phyloP scores from a whole-genome alignment of 441 rosid species.

The Populus tomentosa region DNA sequence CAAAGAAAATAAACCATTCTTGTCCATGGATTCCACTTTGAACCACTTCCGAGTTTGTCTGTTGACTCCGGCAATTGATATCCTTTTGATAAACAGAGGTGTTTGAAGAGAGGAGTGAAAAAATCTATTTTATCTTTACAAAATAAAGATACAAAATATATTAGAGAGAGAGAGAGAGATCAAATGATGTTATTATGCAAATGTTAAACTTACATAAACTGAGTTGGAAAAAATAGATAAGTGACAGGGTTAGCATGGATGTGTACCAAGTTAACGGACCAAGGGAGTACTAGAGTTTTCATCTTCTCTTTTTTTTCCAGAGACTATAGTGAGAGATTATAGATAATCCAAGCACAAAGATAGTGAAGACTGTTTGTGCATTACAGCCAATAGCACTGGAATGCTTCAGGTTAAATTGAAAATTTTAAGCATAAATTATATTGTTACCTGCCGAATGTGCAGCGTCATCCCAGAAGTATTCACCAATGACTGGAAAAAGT shows the following conservation, averaged over 20 bases:
- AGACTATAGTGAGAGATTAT: background rate
- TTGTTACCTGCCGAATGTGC: conserved; percentile 72
- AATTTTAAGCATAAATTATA: background rate
- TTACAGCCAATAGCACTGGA: background rate
- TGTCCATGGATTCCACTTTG: background rate
- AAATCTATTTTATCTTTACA: background rate
- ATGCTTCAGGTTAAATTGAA: background rate
- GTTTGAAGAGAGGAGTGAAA: background rate
- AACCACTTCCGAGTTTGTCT: background rate
- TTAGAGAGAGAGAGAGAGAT: background rate
- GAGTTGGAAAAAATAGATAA: background rate
- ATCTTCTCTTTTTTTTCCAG: background rate
- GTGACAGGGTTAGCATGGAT: background rate
- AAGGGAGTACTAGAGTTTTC: background rate
- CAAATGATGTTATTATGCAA: background rate
- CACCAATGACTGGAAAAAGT: conserved; percentile 81
- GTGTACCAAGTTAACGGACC: background rate
- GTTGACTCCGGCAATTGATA: background rate
- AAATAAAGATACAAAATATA: background rate
- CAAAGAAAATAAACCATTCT: background rate
- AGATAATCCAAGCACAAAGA: background rate
- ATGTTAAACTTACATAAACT: background rate
- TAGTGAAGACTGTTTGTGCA: background rate
- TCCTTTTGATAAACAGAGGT: background rate
- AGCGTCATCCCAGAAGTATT: conserved; percentile 93